Evolutionary conservation across 2,329 filamentous ascomycete genomes (phyloP), one percentile per base, ranked within the genome.

Genomic region (Falciphora oryzae): DNA sequence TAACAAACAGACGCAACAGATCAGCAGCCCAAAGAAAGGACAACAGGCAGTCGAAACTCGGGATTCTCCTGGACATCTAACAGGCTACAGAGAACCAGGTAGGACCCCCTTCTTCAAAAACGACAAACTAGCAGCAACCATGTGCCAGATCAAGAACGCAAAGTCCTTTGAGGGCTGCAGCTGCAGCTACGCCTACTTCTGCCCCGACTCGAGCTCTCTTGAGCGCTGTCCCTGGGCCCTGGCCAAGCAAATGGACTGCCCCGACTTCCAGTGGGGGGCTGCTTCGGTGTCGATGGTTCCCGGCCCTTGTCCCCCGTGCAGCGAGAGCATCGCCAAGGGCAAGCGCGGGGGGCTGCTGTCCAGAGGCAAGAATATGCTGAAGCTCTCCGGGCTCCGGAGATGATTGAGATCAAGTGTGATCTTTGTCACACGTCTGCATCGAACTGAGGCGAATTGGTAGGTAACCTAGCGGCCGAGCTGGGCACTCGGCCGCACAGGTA

Each of bases 201-300:
- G 27, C 35, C 25, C 57, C n/a, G 29, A 58, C 29, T 28, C 32
- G 32, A 59, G 57, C 57, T 35, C 25, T 31, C 56, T 63, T 25
- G 35, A 50, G 18, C 50, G 50, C 32, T 63, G 62, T 27, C 29
- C 62, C 63, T 64, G 63, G 63, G 63, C 63, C 59, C 25, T 29
- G 50, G 63, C 63, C 18, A 64, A 64, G 50, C 35, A 28, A 50
- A 64, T 60, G 50, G 59, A 61, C n/a, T 63, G 62, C 62, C 62
- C 62, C 27, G 57, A 59, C 56, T 63, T 58, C 29, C 57, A 59
- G 57, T 59, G 62, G 18, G 32, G 6, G 8, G 18, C n/a, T 7
- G 29, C 6, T 13, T 31, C 58, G 13, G 16, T 25, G 6, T 53
- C 7, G 18, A n/a, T 4, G 22, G 44, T 25, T 25, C 22, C 18